A percentile compares a stretch with the other conserved stretches of the same genome.
Evolutionary conservation across 2,329 filamentous ascomycete genomes (phyloP).

Genomic region (Exserohilum turcica): DNA sequence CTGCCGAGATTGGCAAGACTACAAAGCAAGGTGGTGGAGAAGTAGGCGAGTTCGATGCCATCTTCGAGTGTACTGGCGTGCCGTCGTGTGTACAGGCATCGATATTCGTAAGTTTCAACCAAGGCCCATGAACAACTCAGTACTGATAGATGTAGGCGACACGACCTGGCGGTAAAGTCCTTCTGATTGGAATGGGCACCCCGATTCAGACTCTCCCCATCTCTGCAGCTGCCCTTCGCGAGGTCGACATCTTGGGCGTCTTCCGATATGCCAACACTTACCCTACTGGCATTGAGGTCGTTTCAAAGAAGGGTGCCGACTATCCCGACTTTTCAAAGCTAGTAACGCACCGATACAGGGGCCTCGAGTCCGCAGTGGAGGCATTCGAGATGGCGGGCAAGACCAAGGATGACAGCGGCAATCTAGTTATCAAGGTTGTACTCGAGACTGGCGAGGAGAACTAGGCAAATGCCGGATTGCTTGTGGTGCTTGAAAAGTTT

Average conservation of each 20-base stretch:
- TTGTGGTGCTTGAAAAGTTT: neutral
- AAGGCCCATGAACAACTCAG: neutral
- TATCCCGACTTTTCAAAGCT: constrained; percentile 70
- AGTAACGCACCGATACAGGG: constrained; percentile 74
- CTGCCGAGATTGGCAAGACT: constrained; percentile 50
- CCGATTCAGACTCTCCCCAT: constrained; percentile 76
- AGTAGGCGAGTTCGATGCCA: constrained; percentile 66
- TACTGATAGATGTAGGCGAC: constrained; percentile 54
- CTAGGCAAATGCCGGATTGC: constrained; percentile 22
- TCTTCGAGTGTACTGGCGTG: constrained; percentile 79
- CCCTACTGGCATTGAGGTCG: constrained; percentile 68
- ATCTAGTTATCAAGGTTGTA: constrained; percentile 74
- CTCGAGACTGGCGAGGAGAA: constrained; percentile 51
- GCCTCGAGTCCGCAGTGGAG: constrained; percentile 64
- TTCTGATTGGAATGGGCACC: constrained; percentile 81
- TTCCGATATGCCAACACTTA: constrained; percentile 81
- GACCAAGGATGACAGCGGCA: constrained; percentile 70
- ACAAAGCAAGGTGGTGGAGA: constrained; percentile 36
- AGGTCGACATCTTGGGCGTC: constrained; percentile 78
- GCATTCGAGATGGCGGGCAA: constrained; percentile 74
- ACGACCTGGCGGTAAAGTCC: constrained; percentile 70
- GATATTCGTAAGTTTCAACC: constrained; percentile 61
- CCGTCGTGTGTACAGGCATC: constrained; percentile 75
- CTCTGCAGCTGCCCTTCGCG: constrained; percentile 72
- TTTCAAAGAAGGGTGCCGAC: constrained; percentile 52